Evolutionary conservation across 805 yeast genomes (phyloP).

Genomic region (Candida insectorum): DNA sequence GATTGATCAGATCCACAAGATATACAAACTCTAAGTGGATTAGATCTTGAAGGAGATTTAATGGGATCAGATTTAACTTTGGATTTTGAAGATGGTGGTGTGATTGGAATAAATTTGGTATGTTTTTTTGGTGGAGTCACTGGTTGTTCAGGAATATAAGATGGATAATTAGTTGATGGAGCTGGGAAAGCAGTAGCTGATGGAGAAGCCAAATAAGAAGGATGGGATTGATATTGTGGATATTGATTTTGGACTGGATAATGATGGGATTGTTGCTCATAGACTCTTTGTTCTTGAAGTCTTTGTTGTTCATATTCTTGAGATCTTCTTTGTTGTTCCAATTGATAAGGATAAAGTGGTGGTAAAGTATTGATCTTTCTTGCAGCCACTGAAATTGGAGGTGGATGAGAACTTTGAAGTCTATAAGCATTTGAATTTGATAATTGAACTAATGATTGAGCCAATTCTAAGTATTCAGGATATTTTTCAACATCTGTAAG

Average conservation of each 20-base stretch:
- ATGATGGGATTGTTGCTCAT: constrained; percentile 3
- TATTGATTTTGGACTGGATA: constrained; percentile 3
- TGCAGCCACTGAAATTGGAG: constrained; percentile 1
- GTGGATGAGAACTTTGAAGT: neutral
- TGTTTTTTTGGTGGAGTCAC: constrained; percentile 17
- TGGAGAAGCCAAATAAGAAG: constrained; percentile 11
- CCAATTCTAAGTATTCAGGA: constrained; percentile 47
- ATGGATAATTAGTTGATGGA: constrained; percentile 7
- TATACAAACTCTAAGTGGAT: constrained; percentile 61
- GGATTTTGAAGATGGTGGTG: constrained; percentile 35
- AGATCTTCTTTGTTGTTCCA: constrained; percentile 1
- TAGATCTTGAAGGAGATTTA: constrained; percentile 30
- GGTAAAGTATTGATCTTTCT: constrained; percentile 6
- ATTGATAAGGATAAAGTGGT: constrained; percentile 16
- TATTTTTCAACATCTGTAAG: constrained; percentile 46
- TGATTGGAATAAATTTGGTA: constrained; percentile 37
- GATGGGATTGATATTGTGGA: constrained; percentile 9
- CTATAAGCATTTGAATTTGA: constrained; percentile 15
- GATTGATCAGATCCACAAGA: constrained; percentile 89
- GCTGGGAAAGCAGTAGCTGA: constrained; percentile 9
- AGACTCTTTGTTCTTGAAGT: constrained; percentile 2
- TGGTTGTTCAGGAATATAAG: constrained; percentile 11
- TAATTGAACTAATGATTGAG: constrained; percentile 38
- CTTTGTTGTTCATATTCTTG: constrained; percentile 2
- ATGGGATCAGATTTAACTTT: constrained; percentile 28